A percentile compares a stretch with the other conserved stretches of the same genome.
Evolutionary conservation across 495 filamentous ascomycete species (phyloP).

Genomic region (Xylaria castorea): DNA sequence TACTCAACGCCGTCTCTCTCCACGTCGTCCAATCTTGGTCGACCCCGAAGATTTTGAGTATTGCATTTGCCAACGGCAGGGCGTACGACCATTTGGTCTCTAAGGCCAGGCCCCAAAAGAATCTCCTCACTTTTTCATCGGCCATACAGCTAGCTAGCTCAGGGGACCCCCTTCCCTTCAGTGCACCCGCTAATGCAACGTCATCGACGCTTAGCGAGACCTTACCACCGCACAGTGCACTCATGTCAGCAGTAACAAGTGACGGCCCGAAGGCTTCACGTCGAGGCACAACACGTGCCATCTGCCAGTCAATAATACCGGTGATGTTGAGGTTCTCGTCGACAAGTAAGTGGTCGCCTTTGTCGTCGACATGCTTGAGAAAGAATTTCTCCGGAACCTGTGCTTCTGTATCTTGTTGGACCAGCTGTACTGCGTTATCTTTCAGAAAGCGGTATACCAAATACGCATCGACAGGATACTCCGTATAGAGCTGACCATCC

Average conservation of each 20-base stretch:
- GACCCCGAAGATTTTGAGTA: constrained; percentile 22
- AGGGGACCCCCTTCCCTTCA: constrained; percentile 20
- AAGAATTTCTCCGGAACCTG: constrained; percentile 42
- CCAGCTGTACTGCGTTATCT: constrained; percentile 32
- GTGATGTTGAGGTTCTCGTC: constrained; percentile 50
- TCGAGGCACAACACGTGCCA: constrained; percentile 32
- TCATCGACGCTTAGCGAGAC: constrained; percentile 28
- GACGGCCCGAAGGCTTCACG: constrained; percentile 37
- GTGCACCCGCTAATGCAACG: constrained; percentile 19
- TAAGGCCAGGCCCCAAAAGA: constrained; percentile 27
- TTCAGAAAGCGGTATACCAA: constrained; percentile 48
- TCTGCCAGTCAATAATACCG: constrained; percentile 49
- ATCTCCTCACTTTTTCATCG: constrained; percentile 26
- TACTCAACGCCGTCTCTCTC: constrained; percentile 19
- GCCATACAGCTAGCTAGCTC: constrained; percentile 24
- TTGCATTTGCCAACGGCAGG: constrained; percentile 25
- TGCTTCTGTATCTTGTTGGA: constrained; percentile 8
- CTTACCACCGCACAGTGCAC: constrained; percentile 34
- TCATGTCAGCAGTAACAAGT: constrained; percentile 46
- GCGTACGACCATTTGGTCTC: constrained; percentile 26
- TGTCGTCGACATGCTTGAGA: constrained; percentile 49
- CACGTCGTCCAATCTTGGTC: constrained; percentile 20
- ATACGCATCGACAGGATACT: constrained; percentile 44
- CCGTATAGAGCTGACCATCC: constrained; percentile 30
- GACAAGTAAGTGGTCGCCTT: constrained; percentile 51